Evolutionary conservation across 495 filamentous ascomycete species (phyloP), one percentile per base, ranked within the genome.

Genomic region (Astrocystis sublimbata): DNA sequence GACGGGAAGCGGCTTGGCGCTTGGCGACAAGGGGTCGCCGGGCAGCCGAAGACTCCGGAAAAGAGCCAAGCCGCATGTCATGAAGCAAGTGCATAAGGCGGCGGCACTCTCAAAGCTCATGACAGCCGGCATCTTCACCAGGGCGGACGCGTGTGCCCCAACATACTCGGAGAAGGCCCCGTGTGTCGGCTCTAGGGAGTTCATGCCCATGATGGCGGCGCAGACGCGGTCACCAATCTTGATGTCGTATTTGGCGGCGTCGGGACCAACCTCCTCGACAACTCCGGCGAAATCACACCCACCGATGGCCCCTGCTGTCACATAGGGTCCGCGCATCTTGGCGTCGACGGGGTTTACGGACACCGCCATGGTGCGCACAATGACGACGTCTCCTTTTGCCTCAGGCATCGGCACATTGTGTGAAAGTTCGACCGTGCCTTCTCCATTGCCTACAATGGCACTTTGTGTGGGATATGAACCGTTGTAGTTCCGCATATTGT

Each of bases 341-440:
- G 58, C 72, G 63, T 82, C 79, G 35, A 65, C 71, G 0, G 79
- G 79, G 59, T 81, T 83, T 8, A 83, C 45, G 12, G 73, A 76
- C 8, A 81, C 77, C 1, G 73, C 67, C 9, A 55, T 55, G 23
- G 70, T 73, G 17, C 68, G 2, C 6, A 50, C 30, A 1, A 50
- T 2, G 1, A 50, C 21, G n/a, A n/a, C n/a, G n/a, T n/a, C n/a
- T n/a, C n/a, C n/a, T n/a, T n/a, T n/a, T 3, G 4, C 12, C n/a
- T 50, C 46, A 13, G 46, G 19, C 46, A 50, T n/a, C 23, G 46
- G 46, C 4, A 50, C 23, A 24, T 50, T 24, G 19, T 26, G 1
- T 2, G 24, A 8, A 6, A 50, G n/a, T n/a, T n/a, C 13, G 46
- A 50, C 10, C 10, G 15, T 13, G 9, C 30, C 46, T 5, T 12